These are phyloP conservation scores for sunflower (Helianthus annuus) DNA, from an alignment of 129 eudicot genomes.

Conservation along the genomic window DNA sequence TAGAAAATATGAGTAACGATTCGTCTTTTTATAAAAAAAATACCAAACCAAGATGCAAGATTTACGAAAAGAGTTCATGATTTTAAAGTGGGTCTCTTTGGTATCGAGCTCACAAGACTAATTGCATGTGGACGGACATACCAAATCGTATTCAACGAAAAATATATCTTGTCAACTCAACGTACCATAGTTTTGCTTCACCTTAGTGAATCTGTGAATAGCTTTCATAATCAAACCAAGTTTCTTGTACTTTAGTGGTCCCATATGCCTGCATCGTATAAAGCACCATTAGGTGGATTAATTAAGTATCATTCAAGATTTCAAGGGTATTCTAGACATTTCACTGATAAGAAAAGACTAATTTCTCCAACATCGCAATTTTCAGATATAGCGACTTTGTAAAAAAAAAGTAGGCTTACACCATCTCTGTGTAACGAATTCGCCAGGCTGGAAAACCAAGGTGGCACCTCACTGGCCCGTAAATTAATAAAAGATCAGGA, in stretches of 20 bases:
- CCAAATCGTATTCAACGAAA: background rate
- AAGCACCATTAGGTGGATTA: background rate
- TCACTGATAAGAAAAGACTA: too few relatives aligned
- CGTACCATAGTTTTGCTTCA: slow-evolving; percentile 87
- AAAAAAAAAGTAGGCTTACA: slow-evolving; percentile 47
- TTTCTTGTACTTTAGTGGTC: slow-evolving; percentile 62
- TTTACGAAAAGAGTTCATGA: too few relatives aligned
- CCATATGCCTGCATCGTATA: slow-evolving; percentile 75
- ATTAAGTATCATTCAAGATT: background rate
- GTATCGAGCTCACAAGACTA: background rate
- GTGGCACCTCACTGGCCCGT: slow-evolving; percentile 78
- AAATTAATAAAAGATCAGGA: slow-evolving; percentile 74
- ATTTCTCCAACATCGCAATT: too few relatives aligned
- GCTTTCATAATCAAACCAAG: slow-evolving; percentile 73
- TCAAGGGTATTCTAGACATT: too few relatives aligned
- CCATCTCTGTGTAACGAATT: slow-evolving; percentile 84
- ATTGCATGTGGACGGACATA: background rate
- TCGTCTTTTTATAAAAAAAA: too few relatives aligned
- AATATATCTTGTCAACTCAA: slow-evolving; percentile 25
- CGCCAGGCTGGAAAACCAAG: slow-evolving; percentile 94
- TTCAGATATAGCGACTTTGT: background rate
- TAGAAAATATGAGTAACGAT: too few relatives aligned
- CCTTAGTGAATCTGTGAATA: slow-evolving; percentile 66
- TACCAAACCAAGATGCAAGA: too few relatives aligned
- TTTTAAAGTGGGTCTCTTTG: background rate